These are phyloP conservation scores for Dichotomocladium elegans DNA, from an alignment of 371 early-diverging fungal species.

Conservation along the genomic window DNA sequence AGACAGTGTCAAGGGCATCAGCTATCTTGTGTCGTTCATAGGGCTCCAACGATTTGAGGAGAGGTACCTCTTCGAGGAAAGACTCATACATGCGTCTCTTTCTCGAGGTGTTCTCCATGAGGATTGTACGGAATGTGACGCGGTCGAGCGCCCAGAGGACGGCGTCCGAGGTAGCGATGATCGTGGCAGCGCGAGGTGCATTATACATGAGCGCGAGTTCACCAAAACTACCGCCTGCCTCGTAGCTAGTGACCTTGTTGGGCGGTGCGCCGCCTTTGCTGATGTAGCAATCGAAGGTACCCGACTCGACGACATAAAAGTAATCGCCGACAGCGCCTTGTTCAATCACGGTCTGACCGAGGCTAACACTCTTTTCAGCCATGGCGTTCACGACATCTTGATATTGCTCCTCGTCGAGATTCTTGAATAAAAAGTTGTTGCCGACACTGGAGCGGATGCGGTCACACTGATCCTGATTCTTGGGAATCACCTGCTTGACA, in stretches of 20 bases:
- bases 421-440: slow-evolving; percentile 90
- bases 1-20: slow-evolving; percentile 71
- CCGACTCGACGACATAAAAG: slow-evolving; percentile 97
- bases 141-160: slow-evolving; percentile 82
- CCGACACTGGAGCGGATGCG: slow-evolving; percentile 80
- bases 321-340: slow-evolving; percentile 97
- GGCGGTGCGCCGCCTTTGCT: slow-evolving; percentile 45
- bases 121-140: slow-evolving; percentile 72
- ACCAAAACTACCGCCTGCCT: slow-evolving; percentile 76
- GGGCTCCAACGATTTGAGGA: slow-evolving; percentile 60
- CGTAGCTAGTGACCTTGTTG: slow-evolving; percentile 59
- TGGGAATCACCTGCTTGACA: slow-evolving; percentile 83
- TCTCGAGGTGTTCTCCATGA: slow-evolving; percentile 72
- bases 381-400: slow-evolving; percentile 95
- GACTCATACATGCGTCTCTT: slow-evolving; percentile 74
- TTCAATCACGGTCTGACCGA: slow-evolving; percentile 81
- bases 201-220: slow-evolving; percentile 91
- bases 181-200: slow-evolving; percentile 85
- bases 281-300: slow-evolving; percentile 92
- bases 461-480: slow-evolving; percentile 76
- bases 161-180: slow-evolving; percentile 59
- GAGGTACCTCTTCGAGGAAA: slow-evolving; percentile 69
- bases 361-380: slow-evolving; percentile 80
- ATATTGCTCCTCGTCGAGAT: slow-evolving; percentile 94
- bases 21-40: slow-evolving; percentile 81